Evolutionary conservation across 169 alveolate species (phyloP).

Genomic region (Condylostoma magnum): DNA sequence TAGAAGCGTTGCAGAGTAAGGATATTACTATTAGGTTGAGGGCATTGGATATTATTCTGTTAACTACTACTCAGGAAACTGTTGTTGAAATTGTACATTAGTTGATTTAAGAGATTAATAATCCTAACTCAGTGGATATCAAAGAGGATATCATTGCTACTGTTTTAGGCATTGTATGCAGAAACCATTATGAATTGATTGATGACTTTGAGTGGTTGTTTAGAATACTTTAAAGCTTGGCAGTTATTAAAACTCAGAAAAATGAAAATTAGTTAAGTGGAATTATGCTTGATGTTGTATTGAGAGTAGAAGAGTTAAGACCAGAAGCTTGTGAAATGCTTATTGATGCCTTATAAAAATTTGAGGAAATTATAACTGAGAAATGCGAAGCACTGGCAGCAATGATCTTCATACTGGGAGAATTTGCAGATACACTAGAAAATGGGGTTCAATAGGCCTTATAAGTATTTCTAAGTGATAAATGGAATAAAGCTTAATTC

Average conservation of each 20-base stretch:
- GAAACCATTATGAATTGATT: slow-evolving; percentile 1
- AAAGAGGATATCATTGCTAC: slow-evolving; percentile 19
- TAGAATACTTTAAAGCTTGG: neutral
- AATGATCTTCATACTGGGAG: slow-evolving; percentile 20
- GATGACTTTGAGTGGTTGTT: slow-evolving; percentile 26
- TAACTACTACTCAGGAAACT: slow-evolving; percentile 1
- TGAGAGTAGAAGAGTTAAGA: slow-evolving; percentile 18
- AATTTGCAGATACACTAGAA: neutral
- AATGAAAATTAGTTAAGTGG: slow-evolving; percentile 22
- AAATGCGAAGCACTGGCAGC: slow-evolving; percentile 26
- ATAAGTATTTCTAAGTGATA: neutral
- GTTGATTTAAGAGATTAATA: neutral
- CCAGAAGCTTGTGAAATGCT: slow-evolving; percentile 11
- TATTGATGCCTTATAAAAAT: neutral
- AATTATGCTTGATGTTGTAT: slow-evolving; percentile 14
- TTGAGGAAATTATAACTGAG: slow-evolving; percentile 1
- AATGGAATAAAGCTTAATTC: neutral
- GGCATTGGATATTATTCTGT: neutral
- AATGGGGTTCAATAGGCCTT: neutral
- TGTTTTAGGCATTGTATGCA: neutral
- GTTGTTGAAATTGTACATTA: neutral
- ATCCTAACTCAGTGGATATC: neutral
- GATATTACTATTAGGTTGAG: slow-evolving; percentile 15
- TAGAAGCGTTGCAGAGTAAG: slow-evolving; percentile 27
- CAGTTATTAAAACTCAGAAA: neutral